phyloP scores from a whole-genome alignment of 2,329 filamentous ascomycete genomes.

The Arachnomyces sp. region DNA sequence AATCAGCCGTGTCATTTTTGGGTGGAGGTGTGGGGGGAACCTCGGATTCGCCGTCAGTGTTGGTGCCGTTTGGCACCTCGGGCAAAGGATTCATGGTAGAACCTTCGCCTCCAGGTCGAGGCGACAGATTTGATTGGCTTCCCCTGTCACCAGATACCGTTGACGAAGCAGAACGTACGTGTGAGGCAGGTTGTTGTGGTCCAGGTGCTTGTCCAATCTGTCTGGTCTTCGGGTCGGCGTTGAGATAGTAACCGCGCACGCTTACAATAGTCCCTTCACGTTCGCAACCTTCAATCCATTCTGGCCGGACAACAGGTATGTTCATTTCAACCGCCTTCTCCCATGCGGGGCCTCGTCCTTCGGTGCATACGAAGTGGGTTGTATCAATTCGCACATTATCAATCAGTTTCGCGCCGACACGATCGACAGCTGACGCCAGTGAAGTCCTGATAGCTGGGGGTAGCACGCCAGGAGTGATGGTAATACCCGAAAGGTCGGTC shows the following conservation, averaged over 20 bases:
- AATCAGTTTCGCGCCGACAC: slow-evolving; percentile 86
- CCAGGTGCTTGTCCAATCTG: slow-evolving; percentile 36
- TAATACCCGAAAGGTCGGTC: slow-evolving; percentile 93
- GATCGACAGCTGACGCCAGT: slow-evolving; percentile 65
- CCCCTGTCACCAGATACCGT: not conserved
- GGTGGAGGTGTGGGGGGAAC: slow-evolving; percentile 14
- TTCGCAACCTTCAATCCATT: slow-evolving; percentile 97
- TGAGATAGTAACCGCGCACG: slow-evolving; percentile 91
- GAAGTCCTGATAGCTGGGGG: slow-evolving; percentile 63
- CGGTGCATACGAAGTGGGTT: slow-evolving; percentile 95
- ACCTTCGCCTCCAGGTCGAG: slow-evolving; percentile 10
- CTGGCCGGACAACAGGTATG: slow-evolving; percentile 89
- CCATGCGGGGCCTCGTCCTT: slow-evolving; percentile 82
- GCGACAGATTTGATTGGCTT: not conserved
- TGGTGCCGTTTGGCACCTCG: slow-evolving; percentile 12
- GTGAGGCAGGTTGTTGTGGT: slow-evolving; percentile 18
- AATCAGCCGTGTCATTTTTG: slow-evolving; percentile 11
- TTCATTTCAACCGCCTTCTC: slow-evolving; percentile 97
- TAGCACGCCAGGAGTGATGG: slow-evolving; percentile 82
- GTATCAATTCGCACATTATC: slow-evolving; percentile 92
- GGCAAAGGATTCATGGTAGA: slow-evolving; percentile 12
- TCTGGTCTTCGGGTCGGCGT: slow-evolving; percentile 63
- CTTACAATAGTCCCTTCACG: slow-evolving; percentile 84
- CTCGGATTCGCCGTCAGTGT: slow-evolving; percentile 3
- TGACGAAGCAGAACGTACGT: not conserved